phyloP scores from a whole-genome alignment of 2,329 filamentous ascomycete species.

The Ilyonectria mors-panacis region DNA sequence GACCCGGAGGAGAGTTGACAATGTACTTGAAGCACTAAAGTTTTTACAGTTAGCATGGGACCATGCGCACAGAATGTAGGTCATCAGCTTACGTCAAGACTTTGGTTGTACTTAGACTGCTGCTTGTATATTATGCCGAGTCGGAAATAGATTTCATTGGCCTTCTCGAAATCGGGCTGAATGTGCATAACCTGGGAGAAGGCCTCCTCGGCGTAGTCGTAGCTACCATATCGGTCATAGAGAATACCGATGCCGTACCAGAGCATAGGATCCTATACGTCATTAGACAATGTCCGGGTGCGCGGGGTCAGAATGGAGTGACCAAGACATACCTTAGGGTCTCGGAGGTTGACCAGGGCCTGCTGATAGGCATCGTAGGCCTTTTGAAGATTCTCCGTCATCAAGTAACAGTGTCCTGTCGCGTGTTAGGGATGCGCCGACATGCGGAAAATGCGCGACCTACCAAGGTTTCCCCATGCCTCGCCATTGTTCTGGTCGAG shows the following conservation, averaged over 20 bases:
- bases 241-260: constrained; percentile 99
- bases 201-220: constrained; percentile 97
- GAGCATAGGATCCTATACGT: constrained; percentile 85
- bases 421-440: constrained; percentile 35
- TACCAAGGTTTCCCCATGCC: constrained; percentile 95
- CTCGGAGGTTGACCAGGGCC: constrained; percentile 90
- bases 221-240: constrained; percentile 95
- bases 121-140: constrained; percentile 99
- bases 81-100: constrained; percentile 81
- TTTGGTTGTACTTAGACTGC: constrained; percentile 92
- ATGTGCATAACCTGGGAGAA: constrained; percentile 99
- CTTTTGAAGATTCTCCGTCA: constrained; percentile 98
- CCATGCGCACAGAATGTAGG: not conserved
- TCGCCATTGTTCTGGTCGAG: constrained; percentile 92
- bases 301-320: not conserved
- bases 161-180: constrained; percentile 97
- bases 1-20: constrained; percentile 90
- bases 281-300: constrained; percentile 30
- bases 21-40: constrained; percentile 97
- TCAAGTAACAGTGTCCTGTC: constrained; percentile 94
- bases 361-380: constrained; percentile 98
- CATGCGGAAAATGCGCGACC: constrained; percentile 46
- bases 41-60: constrained; percentile 26
- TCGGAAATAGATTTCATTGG: constrained; percentile 98
- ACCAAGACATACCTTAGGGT: constrained; percentile 82